phyloP scores from a whole-genome alignment of 1,139 yeast genomes.

The Taiozyma sp. region DNA sequence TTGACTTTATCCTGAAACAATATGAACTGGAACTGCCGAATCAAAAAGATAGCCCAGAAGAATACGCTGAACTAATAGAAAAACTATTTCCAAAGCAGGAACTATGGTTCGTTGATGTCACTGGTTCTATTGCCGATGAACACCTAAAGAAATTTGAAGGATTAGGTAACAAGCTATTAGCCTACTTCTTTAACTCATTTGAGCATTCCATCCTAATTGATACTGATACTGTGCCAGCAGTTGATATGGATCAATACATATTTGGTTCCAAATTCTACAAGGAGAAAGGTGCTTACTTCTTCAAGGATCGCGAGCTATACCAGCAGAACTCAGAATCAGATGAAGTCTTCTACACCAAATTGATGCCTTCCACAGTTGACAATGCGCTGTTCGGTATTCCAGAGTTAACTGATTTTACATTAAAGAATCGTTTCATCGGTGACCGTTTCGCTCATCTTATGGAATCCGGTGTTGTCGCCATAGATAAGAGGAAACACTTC shows the following conservation, averaged over 20 bases:
- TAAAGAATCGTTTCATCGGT: conserved; percentile 37
- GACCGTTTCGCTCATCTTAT: conserved; percentile 42
- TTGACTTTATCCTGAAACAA: conserved; percentile 18
- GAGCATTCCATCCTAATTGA: conserved; percentile 44
- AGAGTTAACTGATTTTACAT: conserved; percentile 26
- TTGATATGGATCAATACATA: conserved; percentile 25
- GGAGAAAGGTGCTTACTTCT: conserved; percentile 38
- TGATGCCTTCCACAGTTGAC: conserved; percentile 31
- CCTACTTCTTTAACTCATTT: conserved; percentile 44
- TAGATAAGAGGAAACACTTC: conserved; percentile 40
- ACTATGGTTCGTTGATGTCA: conserved; percentile 42
- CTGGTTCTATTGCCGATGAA: conserved; percentile 23
- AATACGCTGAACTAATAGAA: conserved; percentile 5
- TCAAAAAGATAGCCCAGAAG: background rate
- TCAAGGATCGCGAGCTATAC: conserved; percentile 38
- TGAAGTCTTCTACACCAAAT: conserved; percentile 32
- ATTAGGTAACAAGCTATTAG: conserved; percentile 44
- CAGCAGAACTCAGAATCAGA: conserved; percentile 28
- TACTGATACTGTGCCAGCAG: conserved; percentile 48
- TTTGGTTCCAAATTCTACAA: conserved; percentile 32
- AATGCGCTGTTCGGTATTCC: conserved; percentile 31
- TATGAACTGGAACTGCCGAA: conserved; percentile 3
- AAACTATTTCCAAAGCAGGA: conserved; percentile 37
- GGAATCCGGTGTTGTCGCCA: conserved; percentile 51
- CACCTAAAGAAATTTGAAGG: conserved; percentile 32